phyloP scores from a whole-genome alignment of 78 protist genomes.

The Dictyostelium intermedium region DNA sequence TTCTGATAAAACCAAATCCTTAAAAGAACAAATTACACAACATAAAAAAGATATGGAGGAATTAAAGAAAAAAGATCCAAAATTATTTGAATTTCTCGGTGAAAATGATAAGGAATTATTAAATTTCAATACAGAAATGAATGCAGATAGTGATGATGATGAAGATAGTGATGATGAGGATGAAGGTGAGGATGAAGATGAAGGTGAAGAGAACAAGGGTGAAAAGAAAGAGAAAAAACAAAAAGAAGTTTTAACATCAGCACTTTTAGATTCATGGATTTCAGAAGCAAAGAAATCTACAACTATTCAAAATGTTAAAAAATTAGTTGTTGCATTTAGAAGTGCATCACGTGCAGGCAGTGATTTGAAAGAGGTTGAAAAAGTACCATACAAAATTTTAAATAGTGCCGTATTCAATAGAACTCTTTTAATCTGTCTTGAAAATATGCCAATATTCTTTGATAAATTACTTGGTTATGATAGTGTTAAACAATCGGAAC shows the following conservation, averaged over 20 bases:
- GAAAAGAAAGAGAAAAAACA: not conserved
- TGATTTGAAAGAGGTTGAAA: not conserved
- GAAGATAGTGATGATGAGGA: conserved; percentile 25
- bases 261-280: conserved; percentile 52
- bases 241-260: conserved; percentile 56
- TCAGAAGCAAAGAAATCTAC: not conserved
- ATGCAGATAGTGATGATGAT: conserved; percentile 14
- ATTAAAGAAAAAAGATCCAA: conserved; percentile 49
- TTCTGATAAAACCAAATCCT: conserved; percentile 25
- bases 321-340: conserved; percentile 77
- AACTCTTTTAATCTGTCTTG: conserved; percentile 33
- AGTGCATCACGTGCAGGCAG: conserved; percentile 61
- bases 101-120: conserved; percentile 22
- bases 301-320: conserved; percentile 14
- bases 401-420: conserved; percentile 51
- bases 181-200: conserved; percentile 1
- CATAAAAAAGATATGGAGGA: conserved; percentile 41
- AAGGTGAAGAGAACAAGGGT: not conserved
- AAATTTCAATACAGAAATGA: conserved; percentile 18
- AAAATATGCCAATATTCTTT: conserved; percentile 25
- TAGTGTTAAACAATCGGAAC: not conserved
- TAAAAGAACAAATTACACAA: conserved; percentile 14
- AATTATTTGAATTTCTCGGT: conserved; percentile 23
- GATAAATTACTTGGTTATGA: conserved; percentile 13
- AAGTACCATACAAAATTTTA: conserved; percentile 10